Evolutionary conservation across 2,329 filamentous ascomycete genomes (phyloP), one percentile per base, ranked within the genome.

Genomic region (Colletotrichum truncatum): DNA sequence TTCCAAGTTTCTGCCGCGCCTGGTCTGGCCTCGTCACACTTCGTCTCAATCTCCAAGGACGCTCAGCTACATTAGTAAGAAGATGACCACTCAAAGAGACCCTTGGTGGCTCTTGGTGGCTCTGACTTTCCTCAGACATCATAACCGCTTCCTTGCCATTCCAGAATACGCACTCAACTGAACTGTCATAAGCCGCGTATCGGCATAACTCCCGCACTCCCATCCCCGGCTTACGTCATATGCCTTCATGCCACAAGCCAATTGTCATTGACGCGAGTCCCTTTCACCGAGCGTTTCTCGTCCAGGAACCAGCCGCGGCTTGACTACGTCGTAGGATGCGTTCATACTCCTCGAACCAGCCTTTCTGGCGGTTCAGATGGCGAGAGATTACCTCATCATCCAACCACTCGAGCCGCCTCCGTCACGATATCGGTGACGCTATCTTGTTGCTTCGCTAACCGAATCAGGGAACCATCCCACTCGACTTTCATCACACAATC

Each of bases 311-410:
- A n/a, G n/a, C n/a, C n/a, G n/a, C n/a, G n/a, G n/a, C n/a, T n/a
- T n/a, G n/a, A n/a, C n/a, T n/a, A n/a, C n/a, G n/a, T n/a, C n/a
- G n/a, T n/a, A n/a, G n/a, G n/a, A n/a, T n/a, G n/a, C n/a, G n/a
- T n/a, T n/a, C n/a, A 39, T 7, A 23, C 28, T 36, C n/a, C n/a
- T 26, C 48, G 34, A 53, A 45, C 48, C 45, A 51, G 16, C 25
- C 25, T 26, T 21, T 21, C 21, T 46, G n/a, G n/a, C n/a, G 30
- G n/a, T n/a, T 8, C 26, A 21, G n/a, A 23, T 18, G 43, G 28
- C 14, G 49, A 21, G 32, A 38, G 39, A 62, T 61, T 65, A 62
- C 62, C 56, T 65, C 56, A 65, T 58, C 38, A 11, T 43, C 51
- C 45, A 21, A 16, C 11, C 26, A 30, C 60, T 30, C 25, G 45